Evolutionary conservation across 1,139 yeast genomes (phyloP), one percentile per base, ranked within the genome.

Genomic region (Diutina mesorugosa): DNA sequence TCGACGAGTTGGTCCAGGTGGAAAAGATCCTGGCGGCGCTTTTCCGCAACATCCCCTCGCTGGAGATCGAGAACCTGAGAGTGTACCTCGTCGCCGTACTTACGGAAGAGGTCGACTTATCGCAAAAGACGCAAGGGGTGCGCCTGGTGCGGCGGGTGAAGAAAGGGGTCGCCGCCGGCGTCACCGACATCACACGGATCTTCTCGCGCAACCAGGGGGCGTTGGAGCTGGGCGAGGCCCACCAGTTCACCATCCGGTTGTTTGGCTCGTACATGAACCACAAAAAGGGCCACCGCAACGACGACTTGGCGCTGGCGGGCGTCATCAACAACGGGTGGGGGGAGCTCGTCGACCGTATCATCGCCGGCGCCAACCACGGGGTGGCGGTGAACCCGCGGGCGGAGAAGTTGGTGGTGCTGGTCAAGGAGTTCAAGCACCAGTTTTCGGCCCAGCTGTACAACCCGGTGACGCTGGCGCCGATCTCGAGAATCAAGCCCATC

Each of bases 141-240:
- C 67, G 66, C 16, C 67, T 63, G 47, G 66, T 81, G n/a, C 69
- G 70, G 55, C 66, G 76, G 57, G 80, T 86, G 54, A 83, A 88
- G 65, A 84, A 85, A 65, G 96, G 96, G 59, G 81, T 90, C 18
- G 95, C 95, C 51, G 91, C 91, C 4, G 97, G 97, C 68, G 95
- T 87, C 18, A 82, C 91, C 51, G 96, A 90, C 69, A 84, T 90
- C 57, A 83, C 95, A 8, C 79, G 96, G 63, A 80, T 89, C 51
- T 88, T 90, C 65, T 80, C 90, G 28, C 77, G 80, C 61, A 81
- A 80, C 61, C 80, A 79, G 58, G 89, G 87, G 50, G 77, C 84
- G 45, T 72, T 82, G 57, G 69, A 77, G 18, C 69, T 84, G 47
- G 84, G 91, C 57, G 81, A 83, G 66, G 72, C 89, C 0, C 90